These are phyloP conservation scores for Leishmania martiniquensis DNA, from an alignment of 208 protist species.

Conservation along the genomic window DNA sequence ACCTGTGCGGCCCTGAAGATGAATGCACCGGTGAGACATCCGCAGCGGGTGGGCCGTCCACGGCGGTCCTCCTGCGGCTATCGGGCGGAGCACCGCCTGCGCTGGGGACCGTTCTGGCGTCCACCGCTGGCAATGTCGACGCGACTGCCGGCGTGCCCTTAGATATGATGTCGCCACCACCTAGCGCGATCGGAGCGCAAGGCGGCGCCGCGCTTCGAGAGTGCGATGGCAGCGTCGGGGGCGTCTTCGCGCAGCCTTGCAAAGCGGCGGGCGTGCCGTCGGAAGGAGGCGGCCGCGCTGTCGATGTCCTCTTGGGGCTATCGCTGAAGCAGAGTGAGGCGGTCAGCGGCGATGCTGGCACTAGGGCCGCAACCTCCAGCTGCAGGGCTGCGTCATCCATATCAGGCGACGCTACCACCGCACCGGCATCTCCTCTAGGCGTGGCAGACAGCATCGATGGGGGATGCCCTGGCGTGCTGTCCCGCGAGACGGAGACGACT, in stretches of 20 bases:
- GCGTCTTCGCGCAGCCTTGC: neutral
- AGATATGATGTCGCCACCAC: neutral
- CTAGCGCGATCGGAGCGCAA: neutral
- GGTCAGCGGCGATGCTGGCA: neutral
- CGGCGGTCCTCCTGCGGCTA: neutral
- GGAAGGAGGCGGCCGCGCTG: neutral
- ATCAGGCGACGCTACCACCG: neutral
- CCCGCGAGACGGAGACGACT: neutral
- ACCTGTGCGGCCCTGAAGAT: neutral
- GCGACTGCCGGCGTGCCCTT: neutral
- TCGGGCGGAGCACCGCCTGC: neutral
- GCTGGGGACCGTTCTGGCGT: neutral
- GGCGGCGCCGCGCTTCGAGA: neutral
- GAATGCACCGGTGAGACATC: neutral
- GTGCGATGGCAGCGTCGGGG: too few species aligned
- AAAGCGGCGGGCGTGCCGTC: neutral
- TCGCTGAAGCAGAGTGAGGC: slow-evolving; percentile 9
- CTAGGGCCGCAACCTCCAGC: slow-evolving; percentile 11
- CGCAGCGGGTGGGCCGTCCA: neutral
- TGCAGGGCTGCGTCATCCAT: neutral
- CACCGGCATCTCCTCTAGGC: neutral
- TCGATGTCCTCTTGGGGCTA: neutral
- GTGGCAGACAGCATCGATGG: neutral
- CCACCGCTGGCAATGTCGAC: neutral
- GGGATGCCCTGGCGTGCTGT: neutral